Percentiles rank a stretch among this genome's conserved stretches.
Evolutionary conservation across 2,329 filamentous ascomycete species (phyloP).

Genomic region (Aspergillus tamarii): DNA sequence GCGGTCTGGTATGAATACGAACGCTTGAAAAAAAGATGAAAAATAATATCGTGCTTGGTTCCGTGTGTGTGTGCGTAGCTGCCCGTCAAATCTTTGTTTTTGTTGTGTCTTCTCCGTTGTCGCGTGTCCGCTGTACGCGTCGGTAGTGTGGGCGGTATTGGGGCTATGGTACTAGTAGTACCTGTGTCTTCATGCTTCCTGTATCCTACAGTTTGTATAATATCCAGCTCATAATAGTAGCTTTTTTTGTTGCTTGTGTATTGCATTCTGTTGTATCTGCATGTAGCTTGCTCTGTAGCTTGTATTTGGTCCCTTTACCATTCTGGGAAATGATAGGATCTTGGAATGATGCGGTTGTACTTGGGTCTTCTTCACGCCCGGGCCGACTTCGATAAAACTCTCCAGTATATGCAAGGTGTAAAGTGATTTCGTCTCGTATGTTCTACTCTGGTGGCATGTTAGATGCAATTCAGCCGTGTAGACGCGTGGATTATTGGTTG

Average conservation of each 20-base stretch:
- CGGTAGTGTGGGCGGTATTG: neutral
- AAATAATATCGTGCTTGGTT: neutral
- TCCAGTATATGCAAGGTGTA: neutral
- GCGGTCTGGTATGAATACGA: constrained; percentile 44
- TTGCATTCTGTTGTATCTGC: neutral
- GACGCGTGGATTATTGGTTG: neutral
- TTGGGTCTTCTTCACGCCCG: neutral
- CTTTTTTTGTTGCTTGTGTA: neutral
- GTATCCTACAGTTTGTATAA: neutral
- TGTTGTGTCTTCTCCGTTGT: neutral
- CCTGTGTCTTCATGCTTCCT: neutral
- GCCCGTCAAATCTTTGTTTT: neutral
- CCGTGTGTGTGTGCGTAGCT: neutral
- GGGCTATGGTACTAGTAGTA: neutral
- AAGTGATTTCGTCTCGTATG: neutral
- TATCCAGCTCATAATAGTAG: neutral
- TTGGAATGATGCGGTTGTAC: neutral
- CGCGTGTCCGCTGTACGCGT: neutral
- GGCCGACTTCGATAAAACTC: neutral
- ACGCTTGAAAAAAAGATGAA: constrained; percentile 22
- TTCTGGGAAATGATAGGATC: neutral
- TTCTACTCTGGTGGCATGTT: neutral
- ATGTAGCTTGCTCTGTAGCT: neutral
- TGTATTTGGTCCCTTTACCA: neutral
- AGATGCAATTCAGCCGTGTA: neutral